A percentile compares a stretch with the other conserved stretches of the same genome.
Evolutionary conservation across 139 green algal species (phyloP).

Genomic region (Closterium sp.): DNA sequence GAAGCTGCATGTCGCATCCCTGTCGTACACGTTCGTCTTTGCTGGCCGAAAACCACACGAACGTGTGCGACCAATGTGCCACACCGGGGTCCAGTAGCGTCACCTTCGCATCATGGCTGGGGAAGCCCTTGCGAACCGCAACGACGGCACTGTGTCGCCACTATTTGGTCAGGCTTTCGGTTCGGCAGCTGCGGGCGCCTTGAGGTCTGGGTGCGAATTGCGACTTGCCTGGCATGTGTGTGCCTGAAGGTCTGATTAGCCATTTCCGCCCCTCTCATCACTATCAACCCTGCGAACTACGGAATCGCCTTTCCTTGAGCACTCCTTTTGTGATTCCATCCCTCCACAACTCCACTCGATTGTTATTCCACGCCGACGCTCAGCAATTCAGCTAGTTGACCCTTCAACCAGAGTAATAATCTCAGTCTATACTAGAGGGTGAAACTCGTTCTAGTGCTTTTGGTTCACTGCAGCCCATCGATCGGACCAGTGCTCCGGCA

Average conservation of each 20-base stretch:
- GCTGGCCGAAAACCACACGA: background rate
- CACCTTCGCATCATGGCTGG: background rate
- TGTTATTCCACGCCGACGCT: no score
- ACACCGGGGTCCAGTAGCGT: background rate
- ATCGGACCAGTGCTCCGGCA: no score
- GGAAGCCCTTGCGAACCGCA: background rate
- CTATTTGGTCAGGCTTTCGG: background rate
- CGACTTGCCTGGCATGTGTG: background rate
- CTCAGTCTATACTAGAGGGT: no score
- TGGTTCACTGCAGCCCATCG: no score
- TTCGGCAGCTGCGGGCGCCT: background rate
- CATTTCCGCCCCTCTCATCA: background rate
- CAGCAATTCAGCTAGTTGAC: background rate
- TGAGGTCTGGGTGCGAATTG: background rate
- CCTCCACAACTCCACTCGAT: background rate
- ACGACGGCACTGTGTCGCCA: background rate
- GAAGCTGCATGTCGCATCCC: background rate
- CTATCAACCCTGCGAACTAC: background rate
- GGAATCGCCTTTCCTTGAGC: background rate
- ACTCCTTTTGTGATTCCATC: background rate
- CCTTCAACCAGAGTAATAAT: background rate
- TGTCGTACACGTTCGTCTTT: background rate
- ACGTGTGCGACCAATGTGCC: background rate
- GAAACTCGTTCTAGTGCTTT: no score
- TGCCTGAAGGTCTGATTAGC: background rate